A percentile compares a stretch with the other conserved stretches of the same genome.
Evolutionary conservation across 257 asterid genomes (phyloP).

Genomic region (Nicotiana tomentosiformis): DNA sequence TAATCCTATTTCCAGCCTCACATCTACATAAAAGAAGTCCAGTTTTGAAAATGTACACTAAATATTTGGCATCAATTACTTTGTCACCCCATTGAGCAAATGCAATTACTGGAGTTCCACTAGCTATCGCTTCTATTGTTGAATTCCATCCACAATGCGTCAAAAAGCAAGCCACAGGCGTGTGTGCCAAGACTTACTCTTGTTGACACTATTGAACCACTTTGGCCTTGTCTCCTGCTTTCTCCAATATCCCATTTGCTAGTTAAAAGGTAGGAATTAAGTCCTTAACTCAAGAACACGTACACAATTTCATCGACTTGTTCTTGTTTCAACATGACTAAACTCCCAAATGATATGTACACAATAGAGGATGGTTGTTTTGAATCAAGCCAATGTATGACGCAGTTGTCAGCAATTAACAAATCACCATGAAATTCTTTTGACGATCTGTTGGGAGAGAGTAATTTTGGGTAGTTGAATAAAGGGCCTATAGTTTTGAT

Average conservation of each 20-base stretch:
- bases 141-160: background rate
- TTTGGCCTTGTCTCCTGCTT: conserved; percentile 15
- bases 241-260: conserved; percentile 13
- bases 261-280: background rate
- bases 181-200: conserved; percentile 14
- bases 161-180: conserved; percentile 17
- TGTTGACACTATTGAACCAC: conserved; percentile 19
- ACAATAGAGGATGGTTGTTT: conserved; percentile 14
- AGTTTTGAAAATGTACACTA: conserved; percentile 12
- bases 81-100: conserved; percentile 11
- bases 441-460: too few species aligned
- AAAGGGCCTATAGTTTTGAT: conserved; percentile 4
- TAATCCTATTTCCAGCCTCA: background rate
- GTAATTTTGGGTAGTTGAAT: background rate
- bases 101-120: background rate
- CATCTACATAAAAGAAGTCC: conserved; percentile 10
- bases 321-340: conserved; percentile 10
- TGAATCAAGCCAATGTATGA: conserved; percentile 15
- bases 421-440: background rate
- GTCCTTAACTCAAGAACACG: conserved; percentile 11
- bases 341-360: conserved; percentile 23
- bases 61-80: conserved; percentile 10
- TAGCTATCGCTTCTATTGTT: background rate
- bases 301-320: conserved; percentile 13
- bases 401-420: too few species aligned